phyloP scores from a whole-genome alignment of 2,329 filamentous ascomycete species.

The Gnomoniopsis smithogilvyi region DNA sequence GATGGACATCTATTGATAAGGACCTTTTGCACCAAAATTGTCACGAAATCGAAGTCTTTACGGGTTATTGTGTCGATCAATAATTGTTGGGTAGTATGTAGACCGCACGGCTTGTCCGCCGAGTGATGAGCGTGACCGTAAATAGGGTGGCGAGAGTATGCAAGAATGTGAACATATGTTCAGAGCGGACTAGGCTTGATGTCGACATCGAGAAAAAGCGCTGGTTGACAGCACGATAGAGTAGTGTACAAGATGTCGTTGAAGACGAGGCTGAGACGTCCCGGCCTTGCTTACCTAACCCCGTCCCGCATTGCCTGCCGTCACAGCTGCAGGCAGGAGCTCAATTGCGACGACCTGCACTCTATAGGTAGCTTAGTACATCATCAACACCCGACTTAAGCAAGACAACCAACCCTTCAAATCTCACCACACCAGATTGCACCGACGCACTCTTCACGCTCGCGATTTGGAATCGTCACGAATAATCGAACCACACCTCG shows the following conservation, averaged over 20 bases:
- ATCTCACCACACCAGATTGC: background rate
- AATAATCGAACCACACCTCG: background rate
- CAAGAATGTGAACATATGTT: too few species aligned
- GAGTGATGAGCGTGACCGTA: too few species aligned
- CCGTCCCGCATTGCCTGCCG: constrained; percentile 9
- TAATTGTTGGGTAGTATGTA: too few species aligned
- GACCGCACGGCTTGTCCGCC: too few species aligned
- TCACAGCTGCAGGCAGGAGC: constrained; percentile 18
- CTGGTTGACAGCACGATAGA: too few species aligned
- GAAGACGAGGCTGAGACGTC: background rate
- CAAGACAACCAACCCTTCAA: background rate
- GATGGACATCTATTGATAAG: too few species aligned
- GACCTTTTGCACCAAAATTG: too few species aligned
- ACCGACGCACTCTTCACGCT: background rate
- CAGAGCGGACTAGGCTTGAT: too few species aligned
- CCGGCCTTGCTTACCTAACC: background rate
- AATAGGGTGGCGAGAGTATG: too few species aligned
- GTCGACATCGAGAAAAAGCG: too few species aligned
- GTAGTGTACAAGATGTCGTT: background rate
- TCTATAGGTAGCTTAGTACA: constrained; percentile 2
- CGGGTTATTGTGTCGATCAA: too few species aligned
- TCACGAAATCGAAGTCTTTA: too few species aligned
- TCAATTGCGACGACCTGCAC: constrained; percentile 18
- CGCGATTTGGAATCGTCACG: background rate
- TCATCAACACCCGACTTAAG: background rate